Percentiles rank a stretch among this genome's conserved stretches.
phyloP scores from a whole-genome alignment of 345 rosid species.

The Aquilaria yunnanensis region DNA sequence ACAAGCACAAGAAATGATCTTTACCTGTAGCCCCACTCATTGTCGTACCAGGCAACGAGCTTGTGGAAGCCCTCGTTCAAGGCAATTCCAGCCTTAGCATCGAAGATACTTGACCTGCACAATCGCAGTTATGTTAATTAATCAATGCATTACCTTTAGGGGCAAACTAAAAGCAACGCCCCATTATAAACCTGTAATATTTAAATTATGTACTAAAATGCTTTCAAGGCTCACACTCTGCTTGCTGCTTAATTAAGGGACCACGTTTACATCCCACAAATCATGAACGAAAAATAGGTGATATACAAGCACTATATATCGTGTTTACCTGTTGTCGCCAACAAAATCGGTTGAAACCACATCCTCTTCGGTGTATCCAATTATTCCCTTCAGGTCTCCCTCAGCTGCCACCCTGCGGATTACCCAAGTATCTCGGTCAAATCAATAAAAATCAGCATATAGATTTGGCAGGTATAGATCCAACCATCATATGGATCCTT shows the following conservation, averaged over 20 bases:
- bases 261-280: no score
- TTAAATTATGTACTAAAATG: no score
- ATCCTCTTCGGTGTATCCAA: conserved; percentile 76
- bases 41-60: conserved; percentile 72
- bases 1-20: not conserved
- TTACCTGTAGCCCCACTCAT: conserved; percentile 81
- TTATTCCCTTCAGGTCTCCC: conserved; percentile 65
- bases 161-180: no score
- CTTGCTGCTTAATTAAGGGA: no score
- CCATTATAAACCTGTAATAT: no score
- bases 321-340: conserved; percentile 65
- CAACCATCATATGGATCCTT: conserved; percentile 6
- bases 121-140: not conserved
- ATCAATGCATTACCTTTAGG: no score
- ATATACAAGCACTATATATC: no score
- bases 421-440: not conserved
- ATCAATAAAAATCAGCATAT: not conserved
- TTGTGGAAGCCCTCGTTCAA: conserved; percentile 53
- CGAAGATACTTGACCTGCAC: conserved; percentile 72
- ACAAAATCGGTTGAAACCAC: conserved; percentile 72
- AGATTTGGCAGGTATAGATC: not conserved
- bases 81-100: conserved; percentile 86
- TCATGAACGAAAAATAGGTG: no score
- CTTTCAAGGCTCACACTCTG: no score
- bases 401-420: conserved; percentile 59